Conservation (phyloP, 1,284 basidiomycete genomes). For the Cystobasidium sp. region DNA sequence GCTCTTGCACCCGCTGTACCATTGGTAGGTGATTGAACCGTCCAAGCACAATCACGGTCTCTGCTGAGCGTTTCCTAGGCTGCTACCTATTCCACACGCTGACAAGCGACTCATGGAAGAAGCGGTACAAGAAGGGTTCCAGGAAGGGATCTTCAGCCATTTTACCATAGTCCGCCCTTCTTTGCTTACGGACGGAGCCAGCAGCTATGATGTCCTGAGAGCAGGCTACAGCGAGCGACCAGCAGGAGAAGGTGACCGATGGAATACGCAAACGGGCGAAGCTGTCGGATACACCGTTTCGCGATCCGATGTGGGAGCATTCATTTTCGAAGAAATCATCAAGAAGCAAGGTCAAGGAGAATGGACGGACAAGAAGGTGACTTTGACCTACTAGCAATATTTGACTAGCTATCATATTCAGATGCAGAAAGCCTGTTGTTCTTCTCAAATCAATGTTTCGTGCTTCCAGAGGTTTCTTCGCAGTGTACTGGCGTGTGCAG, state of each 20-base stretch:
- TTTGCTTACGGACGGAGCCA: slow-evolving; percentile 8
- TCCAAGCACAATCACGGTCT: neutral
- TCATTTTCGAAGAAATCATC: slow-evolving; percentile 23
- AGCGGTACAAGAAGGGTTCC: neutral
- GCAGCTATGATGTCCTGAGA: neutral
- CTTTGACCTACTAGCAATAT: neutral
- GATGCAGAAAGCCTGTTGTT: too few species aligned
- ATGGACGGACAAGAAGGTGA: slow-evolving; percentile 16
- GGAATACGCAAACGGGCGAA: neutral
- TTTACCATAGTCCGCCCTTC: slow-evolving; percentile 17
- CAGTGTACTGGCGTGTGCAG: too few species aligned
- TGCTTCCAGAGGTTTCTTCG: too few species aligned
- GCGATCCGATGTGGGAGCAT: neutral
- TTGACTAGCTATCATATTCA: neutral
- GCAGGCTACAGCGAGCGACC: slow-evolving; percentile 5
- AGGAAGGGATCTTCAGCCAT: slow-evolving; percentile 12
- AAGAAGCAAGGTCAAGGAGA: slow-evolving; percentile 4
- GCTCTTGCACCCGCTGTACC: slow-evolving; percentile 15
- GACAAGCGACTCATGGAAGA: slow-evolving; percentile 23
- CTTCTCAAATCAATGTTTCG: too few species aligned
- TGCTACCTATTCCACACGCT: slow-evolving; percentile 4
- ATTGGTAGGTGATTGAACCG: neutral
- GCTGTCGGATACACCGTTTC: slow-evolving; percentile 21
- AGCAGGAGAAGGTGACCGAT: slow-evolving; percentile 1
- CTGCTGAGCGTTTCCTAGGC: neutral